phyloP scores from a whole-genome alignment of 208 protist genomes.

The Tritrichomonas foetus region DNA sequence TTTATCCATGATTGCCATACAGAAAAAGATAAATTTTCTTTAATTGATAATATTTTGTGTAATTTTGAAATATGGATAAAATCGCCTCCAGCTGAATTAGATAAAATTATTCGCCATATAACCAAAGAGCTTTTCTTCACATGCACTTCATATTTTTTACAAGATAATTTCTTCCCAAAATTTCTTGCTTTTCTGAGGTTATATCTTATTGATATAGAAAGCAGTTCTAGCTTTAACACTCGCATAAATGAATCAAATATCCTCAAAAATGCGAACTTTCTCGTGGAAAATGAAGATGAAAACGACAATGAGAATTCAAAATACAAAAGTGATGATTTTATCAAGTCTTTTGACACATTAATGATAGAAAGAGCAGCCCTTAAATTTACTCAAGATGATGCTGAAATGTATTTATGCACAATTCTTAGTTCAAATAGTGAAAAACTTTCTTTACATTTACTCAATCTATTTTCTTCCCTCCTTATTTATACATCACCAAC shows the following conservation, averaged over 20 bases:
- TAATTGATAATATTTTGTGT: neutral
- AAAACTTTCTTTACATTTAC: neutral
- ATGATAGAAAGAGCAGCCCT: neutral
- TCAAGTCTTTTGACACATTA: neutral
- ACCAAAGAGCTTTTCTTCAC: neutral
- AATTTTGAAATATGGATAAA: neutral
- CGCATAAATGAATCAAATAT: too few relatives aligned
- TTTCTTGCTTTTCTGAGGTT: neutral
- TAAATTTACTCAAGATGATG: neutral
- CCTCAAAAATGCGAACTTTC: too few relatives aligned
- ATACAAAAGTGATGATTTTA: too few relatives aligned
- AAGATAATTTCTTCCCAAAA: neutral
- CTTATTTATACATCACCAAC: neutral
- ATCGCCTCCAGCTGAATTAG: neutral
- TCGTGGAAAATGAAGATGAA: too few relatives aligned
- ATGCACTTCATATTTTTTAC: neutral
- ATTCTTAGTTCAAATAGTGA: neutral
- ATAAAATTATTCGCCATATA: neutral
- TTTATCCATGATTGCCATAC: neutral
- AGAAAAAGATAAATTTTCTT: neutral
- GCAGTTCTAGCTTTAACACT: too few relatives aligned
- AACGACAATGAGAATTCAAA: too few relatives aligned
- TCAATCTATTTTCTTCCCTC: neutral
- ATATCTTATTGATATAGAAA: too few relatives aligned
- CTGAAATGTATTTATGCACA: neutral